Evolutionary conservation across 2,329 filamentous ascomycete species (phyloP), one percentile per base, ranked within the genome.

Genomic region (Aspergillus pseudoviridinutans): DNA sequence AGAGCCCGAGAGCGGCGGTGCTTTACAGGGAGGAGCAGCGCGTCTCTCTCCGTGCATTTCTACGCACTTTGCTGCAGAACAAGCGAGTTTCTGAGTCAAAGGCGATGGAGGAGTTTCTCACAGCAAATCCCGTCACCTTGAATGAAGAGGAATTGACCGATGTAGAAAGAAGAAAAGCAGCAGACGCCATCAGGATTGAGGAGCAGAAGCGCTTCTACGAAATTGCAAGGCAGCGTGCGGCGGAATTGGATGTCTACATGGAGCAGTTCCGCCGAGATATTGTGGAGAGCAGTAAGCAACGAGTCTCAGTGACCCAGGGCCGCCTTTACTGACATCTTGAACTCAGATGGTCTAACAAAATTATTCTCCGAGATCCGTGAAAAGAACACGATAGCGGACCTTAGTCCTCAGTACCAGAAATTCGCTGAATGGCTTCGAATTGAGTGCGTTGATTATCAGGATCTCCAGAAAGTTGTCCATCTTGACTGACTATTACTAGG

Each of bases 341-440:
- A 24, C 46, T 8, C 46, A 74, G 91, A 97, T 72, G 94, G 94
- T 8, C 82, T 99, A 44, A 95, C 93, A 0, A 93, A 90, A 72
- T 83, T 99, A 0, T 97, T 99, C 75, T 84, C 89, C 57, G 94
- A 97, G 72, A 96, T 99, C 74, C 90, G 89, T 67, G 87, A 92
- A 56, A 97, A 97, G 78, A 82, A 90, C 58, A 91, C 84, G 3
- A 93, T 99, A 54, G 84, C 86, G 62, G 91, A 97, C 65, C 82
- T 99, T 54, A 96, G 91, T 69, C 88, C 95, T 10, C 92, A 97
- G 72, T 97, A 97, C 74, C 90, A 94, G 69, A 99, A 97, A 73
- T 97, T 99, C 71, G 93, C 93, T 20, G 94, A 99, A 74, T 99
- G 94, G 94, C 80, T 97, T 52, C 88, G 94, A 42, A 99, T 99